Evolutionary conservation across 805 yeast species (phyloP).

Genomic region (Ogataea kodamae): DNA sequence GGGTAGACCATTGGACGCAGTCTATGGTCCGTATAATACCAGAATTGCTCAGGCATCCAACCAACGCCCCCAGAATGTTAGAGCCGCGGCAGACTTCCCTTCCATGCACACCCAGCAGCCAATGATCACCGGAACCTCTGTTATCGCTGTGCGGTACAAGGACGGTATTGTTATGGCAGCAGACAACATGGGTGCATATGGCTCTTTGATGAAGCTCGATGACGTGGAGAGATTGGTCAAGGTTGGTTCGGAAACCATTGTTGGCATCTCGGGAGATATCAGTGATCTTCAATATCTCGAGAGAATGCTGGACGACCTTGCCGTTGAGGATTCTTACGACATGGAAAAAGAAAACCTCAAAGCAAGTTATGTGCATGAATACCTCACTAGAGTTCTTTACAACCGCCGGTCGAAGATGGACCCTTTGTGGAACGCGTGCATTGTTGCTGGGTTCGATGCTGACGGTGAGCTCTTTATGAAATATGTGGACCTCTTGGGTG

Average conservation of each 20-base stretch:
- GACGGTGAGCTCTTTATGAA: constrained; percentile 69
- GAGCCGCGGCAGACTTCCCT: constrained; percentile 48
- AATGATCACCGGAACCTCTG: constrained; percentile 94
- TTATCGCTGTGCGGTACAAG: constrained; percentile 82
- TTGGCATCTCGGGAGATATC: constrained; percentile 92
- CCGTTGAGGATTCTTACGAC: constrained; percentile 76
- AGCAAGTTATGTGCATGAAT: constrained; percentile 88
- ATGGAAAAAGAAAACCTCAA: constrained; percentile 58
- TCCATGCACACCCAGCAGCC: constrained; percentile 89
- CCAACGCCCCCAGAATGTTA: constrained; percentile 19
- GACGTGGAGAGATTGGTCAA: constrained; percentile 80
- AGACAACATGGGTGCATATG: constrained; percentile 89
- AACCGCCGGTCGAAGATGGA: constrained; percentile 87
- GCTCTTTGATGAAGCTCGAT: constrained; percentile 83
- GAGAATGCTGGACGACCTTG: constrained; percentile 72
- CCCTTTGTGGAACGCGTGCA: constrained; percentile 92
- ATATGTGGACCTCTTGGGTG: constrained; percentile 90
- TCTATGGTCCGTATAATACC: constrained; percentile 78
- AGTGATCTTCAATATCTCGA: constrained; percentile 87
- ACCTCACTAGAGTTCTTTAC: constrained; percentile 79
- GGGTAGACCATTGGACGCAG: constrained; percentile 89
- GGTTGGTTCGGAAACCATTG: constrained; percentile 83
- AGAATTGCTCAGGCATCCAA: constrained; percentile 62
- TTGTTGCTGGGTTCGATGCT: constrained; percentile 85
- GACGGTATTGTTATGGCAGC: constrained; percentile 94